These are phyloP conservation scores for Solanum microdontum DNA, from an alignment of 257 asterid species.

Conservation along the genomic window DNA sequence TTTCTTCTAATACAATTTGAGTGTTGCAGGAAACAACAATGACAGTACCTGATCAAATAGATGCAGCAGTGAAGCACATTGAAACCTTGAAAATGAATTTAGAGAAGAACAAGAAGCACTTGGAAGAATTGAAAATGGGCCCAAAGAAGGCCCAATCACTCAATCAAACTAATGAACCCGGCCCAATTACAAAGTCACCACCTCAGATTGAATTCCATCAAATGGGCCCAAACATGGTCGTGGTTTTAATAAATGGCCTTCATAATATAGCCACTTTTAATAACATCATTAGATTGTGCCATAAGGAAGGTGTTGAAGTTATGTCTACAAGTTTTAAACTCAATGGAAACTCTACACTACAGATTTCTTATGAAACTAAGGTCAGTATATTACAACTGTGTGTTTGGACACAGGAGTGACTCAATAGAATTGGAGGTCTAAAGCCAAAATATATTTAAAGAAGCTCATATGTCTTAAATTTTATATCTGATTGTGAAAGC, in stretches of 20 bases:
- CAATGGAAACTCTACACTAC: constrained; percentile 29
- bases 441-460: not conserved
- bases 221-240: constrained; percentile 27
- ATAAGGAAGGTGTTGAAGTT: constrained; percentile 27
- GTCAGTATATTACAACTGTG: not conserved
- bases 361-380: constrained; percentile 23
- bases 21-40: constrained; percentile 17
- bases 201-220: constrained; percentile 31
- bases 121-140: constrained; percentile 10
- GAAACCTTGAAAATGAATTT: constrained; percentile 12
- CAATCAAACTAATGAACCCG: not conserved
- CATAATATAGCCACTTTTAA: constrained; percentile 15
- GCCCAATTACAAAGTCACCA: not conserved
- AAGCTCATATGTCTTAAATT: not conserved
- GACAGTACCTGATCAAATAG: constrained; percentile 38
- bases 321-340: constrained; percentile 24
- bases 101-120: constrained; percentile 19
- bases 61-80: constrained; percentile 28
- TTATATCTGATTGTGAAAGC: not conserved
- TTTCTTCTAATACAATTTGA: not conserved
- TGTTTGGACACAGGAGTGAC: not conserved
- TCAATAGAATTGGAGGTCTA: not conserved
- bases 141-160: not conserved
- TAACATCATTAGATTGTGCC: constrained; percentile 13
- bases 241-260: constrained; percentile 18